phyloP scores from a whole-genome alignment of 2,329 filamentous ascomycete genomes.

The Colletotrichum abscissum region DNA sequence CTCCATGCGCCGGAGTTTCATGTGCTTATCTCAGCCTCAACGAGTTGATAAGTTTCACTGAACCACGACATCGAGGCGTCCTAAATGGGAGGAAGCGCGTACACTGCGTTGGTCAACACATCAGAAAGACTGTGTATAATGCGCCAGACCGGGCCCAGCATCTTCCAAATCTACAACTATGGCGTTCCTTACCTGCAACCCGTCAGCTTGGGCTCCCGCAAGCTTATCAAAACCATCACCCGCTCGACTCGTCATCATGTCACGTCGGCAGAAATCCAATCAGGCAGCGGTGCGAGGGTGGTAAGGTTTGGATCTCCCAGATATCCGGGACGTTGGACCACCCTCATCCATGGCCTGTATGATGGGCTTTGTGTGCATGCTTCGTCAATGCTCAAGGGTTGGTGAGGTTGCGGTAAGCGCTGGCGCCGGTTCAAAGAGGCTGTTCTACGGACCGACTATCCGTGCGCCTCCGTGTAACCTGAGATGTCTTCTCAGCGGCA shows the following conservation, averaged over 20 bases:
- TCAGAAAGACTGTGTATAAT: not conserved
- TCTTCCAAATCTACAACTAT: not conserved
- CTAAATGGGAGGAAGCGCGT: too few relatives aligned
- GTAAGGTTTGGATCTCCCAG: not conserved
- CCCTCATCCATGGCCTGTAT: too few relatives aligned
- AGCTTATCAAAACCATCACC: not conserved
- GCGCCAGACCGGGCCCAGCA: not conserved
- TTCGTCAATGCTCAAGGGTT: too few relatives aligned
- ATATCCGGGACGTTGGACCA: not conserved
- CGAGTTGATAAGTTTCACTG: too few relatives aligned
- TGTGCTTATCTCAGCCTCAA: too few relatives aligned
- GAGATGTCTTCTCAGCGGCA: not conserved
- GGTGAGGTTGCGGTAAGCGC: too few relatives aligned
- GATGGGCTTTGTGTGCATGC: too few relatives aligned
- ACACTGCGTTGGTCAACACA: too few relatives aligned
- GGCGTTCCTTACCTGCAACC: constrained; percentile 2
- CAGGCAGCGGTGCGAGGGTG: not conserved
- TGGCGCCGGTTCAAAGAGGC: too few relatives aligned
- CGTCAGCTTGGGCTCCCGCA: not conserved
- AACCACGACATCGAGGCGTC: too few relatives aligned
- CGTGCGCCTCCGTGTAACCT: not conserved
- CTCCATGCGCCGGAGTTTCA: too few relatives aligned
- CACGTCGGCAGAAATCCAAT: not conserved
- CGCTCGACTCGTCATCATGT: not conserved
- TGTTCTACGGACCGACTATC: too few relatives aligned